Evolutionary conservation across 768 basidiomycete genomes (phyloP), one percentile per base, ranked within the genome.

Genomic region (Exsudoporus frostii): DNA sequence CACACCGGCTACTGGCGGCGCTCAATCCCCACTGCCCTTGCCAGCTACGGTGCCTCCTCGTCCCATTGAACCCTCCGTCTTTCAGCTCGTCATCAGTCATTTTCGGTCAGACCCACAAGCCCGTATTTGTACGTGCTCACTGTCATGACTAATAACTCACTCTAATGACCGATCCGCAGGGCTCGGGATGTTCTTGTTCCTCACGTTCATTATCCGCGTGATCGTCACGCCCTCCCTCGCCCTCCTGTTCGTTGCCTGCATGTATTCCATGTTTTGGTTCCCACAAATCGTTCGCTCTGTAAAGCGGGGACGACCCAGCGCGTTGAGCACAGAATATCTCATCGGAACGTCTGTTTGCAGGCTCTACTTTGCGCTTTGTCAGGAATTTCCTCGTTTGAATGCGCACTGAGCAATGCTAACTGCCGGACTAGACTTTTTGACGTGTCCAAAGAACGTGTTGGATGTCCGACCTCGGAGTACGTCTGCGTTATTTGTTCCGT

Each of bases 211-310:
- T 51, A 81, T 92, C 58, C 84, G 88, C 33, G 78, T 92, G 45
- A 83, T 91, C 48, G 61, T 89, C 61, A 82, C 83, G 20, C 81
- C 87, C 2, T 78, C 80, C 0, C 73, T 90, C 40, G 79, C 85
- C 8, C 74, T 90, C 60, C 57, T 86, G 17, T 83, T 88, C 57
- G 78, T 94, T 32, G 80, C 76, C 10, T 65, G 74, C 25, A 79
- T 90, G 51, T 92, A 95, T 68, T 86, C 86, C 7, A 78, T 78
- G 54, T 85, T 94, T 62, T 97, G 93, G 93, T 59, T 87, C 5
- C 86, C 90, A 4, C 93, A 95, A 69, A 91, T 97, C 44, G 74
- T 86, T 48, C 78, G 93, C 22, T 88, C 91, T 15, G 83, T 79
- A 15, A 78, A 79, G 20, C 79, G 89, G 22, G 88, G 86, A 9